phyloP scores from a whole-genome alignment of 257 asterid genomes.

The Solanum sparsipilum region DNA sequence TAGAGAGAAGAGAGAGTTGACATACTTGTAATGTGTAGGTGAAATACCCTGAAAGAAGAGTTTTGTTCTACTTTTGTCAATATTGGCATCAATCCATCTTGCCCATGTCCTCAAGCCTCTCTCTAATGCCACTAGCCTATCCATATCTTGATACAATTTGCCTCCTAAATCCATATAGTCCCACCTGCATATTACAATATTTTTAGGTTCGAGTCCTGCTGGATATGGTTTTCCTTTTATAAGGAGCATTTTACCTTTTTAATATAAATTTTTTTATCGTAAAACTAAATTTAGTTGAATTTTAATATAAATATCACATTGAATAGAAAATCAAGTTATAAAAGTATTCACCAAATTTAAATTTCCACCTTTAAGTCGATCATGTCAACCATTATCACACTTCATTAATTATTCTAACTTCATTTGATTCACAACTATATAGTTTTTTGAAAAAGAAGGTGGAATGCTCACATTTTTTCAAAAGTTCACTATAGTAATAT shows the following conservation, averaged over 20 bases:
- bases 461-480: neutral
- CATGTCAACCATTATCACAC: neutral
- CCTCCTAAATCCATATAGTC: constrained; percentile 85
- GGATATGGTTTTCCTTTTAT: no score
- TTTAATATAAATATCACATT: no score
- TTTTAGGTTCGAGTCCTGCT: neutral
- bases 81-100: constrained; percentile 61
- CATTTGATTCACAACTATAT: neutral
- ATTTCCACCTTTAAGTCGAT: neutral
- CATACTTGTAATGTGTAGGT: constrained; percentile 90
- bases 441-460: neutral
- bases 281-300: no score
- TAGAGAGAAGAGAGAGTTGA: neutral
- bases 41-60: constrained; percentile 85
- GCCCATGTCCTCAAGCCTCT: constrained; percentile 89
- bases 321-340: no score
- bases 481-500: neutral
- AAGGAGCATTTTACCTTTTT: no score
- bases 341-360: neutral
- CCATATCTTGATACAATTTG: constrained; percentile 53
- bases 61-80: constrained; percentile 49
- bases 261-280: no score
- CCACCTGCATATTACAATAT: constrained; percentile 44
- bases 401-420: neutral
- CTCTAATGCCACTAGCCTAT: constrained; percentile 57